These are phyloP conservation scores for Amphichorda felina DNA, from an alignment of 2,329 filamentous ascomycete species.

Conservation along the genomic window DNA sequence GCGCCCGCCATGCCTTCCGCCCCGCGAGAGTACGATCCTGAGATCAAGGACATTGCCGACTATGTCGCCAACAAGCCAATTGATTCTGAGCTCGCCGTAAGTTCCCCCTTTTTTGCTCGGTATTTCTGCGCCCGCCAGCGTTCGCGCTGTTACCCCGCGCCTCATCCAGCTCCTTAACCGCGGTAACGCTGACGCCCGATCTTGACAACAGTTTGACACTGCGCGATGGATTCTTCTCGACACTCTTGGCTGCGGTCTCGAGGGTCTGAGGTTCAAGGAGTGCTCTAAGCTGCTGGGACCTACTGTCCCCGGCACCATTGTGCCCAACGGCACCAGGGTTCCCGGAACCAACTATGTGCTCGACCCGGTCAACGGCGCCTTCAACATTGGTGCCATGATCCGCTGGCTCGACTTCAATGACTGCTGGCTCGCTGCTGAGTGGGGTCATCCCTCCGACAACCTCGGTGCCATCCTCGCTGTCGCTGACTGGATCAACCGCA, in stretches of 20 bases:
- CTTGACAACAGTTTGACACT: slow-evolving; percentile 68
- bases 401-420: slow-evolving; percentile 99
- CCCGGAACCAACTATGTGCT: slow-evolving; percentile 89
- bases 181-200: too few relatives aligned
- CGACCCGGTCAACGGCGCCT: slow-evolving; percentile 89
- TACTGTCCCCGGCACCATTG: slow-evolving; percentile 76
- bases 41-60: slow-evolving; percentile 88
- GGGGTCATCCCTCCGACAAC: slow-evolving; percentile 98
- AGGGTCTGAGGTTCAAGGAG: slow-evolving; percentile 90
- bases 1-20: slow-evolving; percentile 38
- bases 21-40: slow-evolving; percentile 65
- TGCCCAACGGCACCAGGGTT: slow-evolving; percentile 85
- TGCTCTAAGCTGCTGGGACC: slow-evolving; percentile 92
- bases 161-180: not conserved
- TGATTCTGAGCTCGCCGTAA: slow-evolving; percentile 83
- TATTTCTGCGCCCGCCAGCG: not conserved
- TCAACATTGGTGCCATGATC: slow-evolving; percentile 99
- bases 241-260: slow-evolving; percentile 90
- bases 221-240: slow-evolving; percentile 95
- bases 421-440: slow-evolving; percentile 98
- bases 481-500: slow-evolving; percentile 94
- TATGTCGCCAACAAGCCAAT: slow-evolving; percentile 92
- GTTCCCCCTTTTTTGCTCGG: slow-evolving; percentile 18
- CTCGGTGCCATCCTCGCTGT: slow-evolving; percentile 92
- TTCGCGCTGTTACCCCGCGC: slow-evolving; percentile 3